Conservation (phyloP, 805 yeast genomes). For the Yarrowia phangngaensis region DNA sequence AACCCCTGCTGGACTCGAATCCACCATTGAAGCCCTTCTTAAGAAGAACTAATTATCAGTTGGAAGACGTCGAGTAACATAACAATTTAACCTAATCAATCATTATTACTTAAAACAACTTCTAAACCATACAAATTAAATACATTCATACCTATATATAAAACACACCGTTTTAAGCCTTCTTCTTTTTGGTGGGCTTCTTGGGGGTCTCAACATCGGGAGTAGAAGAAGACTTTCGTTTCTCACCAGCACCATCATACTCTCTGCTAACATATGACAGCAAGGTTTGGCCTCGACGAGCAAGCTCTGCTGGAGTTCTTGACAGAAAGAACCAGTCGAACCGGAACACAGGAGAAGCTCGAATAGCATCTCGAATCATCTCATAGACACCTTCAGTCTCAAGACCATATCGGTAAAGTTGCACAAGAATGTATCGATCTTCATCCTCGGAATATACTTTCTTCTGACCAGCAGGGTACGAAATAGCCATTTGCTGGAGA, state of each 20-base stretch:
- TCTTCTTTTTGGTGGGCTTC: slow-evolving; percentile 25
- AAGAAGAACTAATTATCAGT: slow-evolving; percentile 30
- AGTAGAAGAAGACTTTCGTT: slow-evolving; percentile 23
- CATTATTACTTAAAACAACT: background rate
- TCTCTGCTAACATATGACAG: slow-evolving; percentile 74
- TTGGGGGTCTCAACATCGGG: slow-evolving; percentile 25
- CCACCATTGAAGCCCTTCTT: slow-evolving; percentile 57
- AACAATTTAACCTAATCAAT: background rate
- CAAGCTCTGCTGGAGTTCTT: slow-evolving; percentile 69
- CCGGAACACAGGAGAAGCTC: slow-evolving; percentile 68
- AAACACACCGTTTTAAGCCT: slow-evolving; percentile 1
- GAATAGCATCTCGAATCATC: slow-evolving; percentile 63
- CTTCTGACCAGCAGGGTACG: slow-evolving; percentile 69
- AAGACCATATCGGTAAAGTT: slow-evolving; percentile 71
- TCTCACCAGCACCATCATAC: slow-evolving; percentile 43
- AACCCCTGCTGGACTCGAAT: slow-evolving; percentile 58
- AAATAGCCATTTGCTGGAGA: slow-evolving; percentile 63
- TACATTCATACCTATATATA: slow-evolving; percentile 19
- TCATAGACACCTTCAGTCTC: slow-evolving; percentile 77
- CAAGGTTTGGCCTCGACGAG: slow-evolving; percentile 77
- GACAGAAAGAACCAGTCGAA: slow-evolving; percentile 84
- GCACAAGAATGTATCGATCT: slow-evolving; percentile 78
- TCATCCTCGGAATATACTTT: slow-evolving; percentile 79
- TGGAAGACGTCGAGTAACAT: background rate
- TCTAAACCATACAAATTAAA: slow-evolving; percentile 2